phyloP scores from a whole-genome alignment of 1,284 basidiomycete species.

The Lentinula novae-zelandiae region DNA sequence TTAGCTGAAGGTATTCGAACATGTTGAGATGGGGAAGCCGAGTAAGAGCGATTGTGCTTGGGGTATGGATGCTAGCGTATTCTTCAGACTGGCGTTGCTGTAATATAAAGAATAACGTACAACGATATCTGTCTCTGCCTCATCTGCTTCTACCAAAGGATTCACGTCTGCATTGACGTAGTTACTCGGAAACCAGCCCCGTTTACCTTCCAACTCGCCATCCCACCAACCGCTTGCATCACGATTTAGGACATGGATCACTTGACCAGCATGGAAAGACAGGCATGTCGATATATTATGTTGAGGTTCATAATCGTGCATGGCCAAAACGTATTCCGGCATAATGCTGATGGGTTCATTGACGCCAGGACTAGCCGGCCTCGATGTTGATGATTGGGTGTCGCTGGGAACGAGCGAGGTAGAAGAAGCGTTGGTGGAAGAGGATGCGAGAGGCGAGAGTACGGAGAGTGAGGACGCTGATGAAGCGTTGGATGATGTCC shows the following conservation, averaged over 20 bases:
- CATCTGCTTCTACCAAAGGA: conserved; percentile 50
- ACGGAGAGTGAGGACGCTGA: conserved; percentile 51
- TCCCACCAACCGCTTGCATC: conserved; percentile 98
- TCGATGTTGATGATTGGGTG: conserved; percentile 21
- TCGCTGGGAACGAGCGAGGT: conserved; percentile 41
- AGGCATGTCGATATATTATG: conserved; percentile 79
- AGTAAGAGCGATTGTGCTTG: conserved; percentile 42
- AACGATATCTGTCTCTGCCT: conserved; percentile 20
- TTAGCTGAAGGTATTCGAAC: conserved; percentile 27
- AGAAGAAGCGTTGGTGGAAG: conserved; percentile 52
- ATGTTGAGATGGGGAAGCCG: conserved; percentile 38
- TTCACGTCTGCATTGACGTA: conserved; percentile 65
- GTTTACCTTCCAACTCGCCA: conserved; percentile 80
- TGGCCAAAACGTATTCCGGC: conserved; percentile 75
- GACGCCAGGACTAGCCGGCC: conserved; percentile 29
- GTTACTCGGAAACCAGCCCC: conserved; percentile 99
- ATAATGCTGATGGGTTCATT: conserved; percentile 36
- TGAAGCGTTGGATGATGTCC: conserved; percentile 53
- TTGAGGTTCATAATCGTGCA: conserved; percentile 82
- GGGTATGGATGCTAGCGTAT: conserved; percentile 38
- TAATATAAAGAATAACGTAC: neutral
- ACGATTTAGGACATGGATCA: conserved; percentile 85
- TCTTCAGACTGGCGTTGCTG: conserved; percentile 11
- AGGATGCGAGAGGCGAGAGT: conserved; percentile 44
- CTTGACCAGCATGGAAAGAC: conserved; percentile 84